Evolutionary conservation across 2,329 filamentous ascomycete species (phyloP), one percentile per base, ranked within the genome.

Genomic region (Keithomyces neogunnii): DNA sequence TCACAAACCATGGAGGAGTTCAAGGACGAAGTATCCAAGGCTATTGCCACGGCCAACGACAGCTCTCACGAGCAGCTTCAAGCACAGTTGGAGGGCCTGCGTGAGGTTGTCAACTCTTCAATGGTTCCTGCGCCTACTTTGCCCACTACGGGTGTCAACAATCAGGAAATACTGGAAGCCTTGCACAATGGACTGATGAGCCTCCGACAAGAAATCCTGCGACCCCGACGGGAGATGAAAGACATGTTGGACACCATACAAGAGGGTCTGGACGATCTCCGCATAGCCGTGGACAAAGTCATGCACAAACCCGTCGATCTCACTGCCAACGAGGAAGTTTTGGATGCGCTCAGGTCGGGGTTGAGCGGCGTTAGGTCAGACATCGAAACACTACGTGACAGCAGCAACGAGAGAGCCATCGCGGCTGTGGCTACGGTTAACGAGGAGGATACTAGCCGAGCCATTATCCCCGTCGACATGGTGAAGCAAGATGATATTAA

Each of bases 171-270:
- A 30, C 75, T 95, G 1, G 80, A 86, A 54, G 81, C 83, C 8
- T 71, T 92, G 3, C 82, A 80, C 32, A 81, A 79, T 44, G 89
- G 90, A 2, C 76, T 96, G 38, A 86, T 88, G 54, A 80, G 78
- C 43, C 76, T 96, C 35, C 81, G 89, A 4, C 76, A 80, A 13
- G 91, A 96, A 58, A 79, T 96, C 47, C 85, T 85, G 6, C 73
- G 79, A 11, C 78, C 79, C 3, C 73, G 80, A 44, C 73, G 77
- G 13, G 89, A 91, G 56, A 92, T 89, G 0, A 87, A 89, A 48
- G 90, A 96, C 62, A 88, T 96, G 9, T 75, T 97, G 1, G 89
- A 96, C 63, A 88, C 91, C 1, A 75, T 97, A 50, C 91, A 95
- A 53, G 90, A 96, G 65, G 91, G 91, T 2, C 77, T 97, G 5